Conservation (phyloP, 139 green algal genomes). For the Choricystis sp. region DNA sequence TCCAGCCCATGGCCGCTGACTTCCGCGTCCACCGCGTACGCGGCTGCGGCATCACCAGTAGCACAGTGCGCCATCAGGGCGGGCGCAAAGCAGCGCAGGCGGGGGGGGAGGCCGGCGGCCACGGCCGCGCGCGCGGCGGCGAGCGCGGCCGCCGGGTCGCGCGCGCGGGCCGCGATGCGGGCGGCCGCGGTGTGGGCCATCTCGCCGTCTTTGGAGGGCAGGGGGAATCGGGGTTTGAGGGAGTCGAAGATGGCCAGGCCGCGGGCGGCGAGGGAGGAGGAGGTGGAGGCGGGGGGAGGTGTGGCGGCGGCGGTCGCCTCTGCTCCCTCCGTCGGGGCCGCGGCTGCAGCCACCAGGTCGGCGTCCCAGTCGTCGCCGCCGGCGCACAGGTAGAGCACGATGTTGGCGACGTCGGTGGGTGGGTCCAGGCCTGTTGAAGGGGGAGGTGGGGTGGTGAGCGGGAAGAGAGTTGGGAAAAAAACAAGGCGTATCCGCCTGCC, state of each 20-base stretch:
- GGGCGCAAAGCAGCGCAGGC: slow-evolving; percentile 32
- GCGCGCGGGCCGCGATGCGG: slow-evolving; percentile 16
- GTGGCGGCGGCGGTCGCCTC: not conserved
- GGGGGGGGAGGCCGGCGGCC: slow-evolving; percentile 4
- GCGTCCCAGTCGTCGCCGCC: slow-evolving; percentile 28
- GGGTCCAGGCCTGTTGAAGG: slow-evolving; percentile 13
- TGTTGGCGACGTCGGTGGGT: slow-evolving; percentile 8
- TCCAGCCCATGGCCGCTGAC: slow-evolving; percentile 15
- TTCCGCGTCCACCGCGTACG: slow-evolving; percentile 14
- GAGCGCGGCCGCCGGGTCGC: slow-evolving; percentile 22
- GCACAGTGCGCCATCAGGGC: slow-evolving; percentile 26
- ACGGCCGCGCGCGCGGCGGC: slow-evolving; percentile 10
- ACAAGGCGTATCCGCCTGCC: no score
- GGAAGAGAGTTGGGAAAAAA: no score
- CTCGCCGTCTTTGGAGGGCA: slow-evolving; percentile 16
- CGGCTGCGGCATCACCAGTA: slow-evolving; percentile 12
- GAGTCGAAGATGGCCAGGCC: slow-evolving; percentile 1
- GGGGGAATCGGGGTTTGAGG: not conserved
- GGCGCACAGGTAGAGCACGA: slow-evolving; percentile 26
- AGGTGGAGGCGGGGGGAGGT: not conserved
- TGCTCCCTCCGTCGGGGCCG: not conserved
- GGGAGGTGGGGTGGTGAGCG: no score
- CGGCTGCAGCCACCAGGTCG: not conserved
- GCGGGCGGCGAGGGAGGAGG: slow-evolving; percentile 1
- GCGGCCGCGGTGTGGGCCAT: slow-evolving; percentile 15